Conservation (phyloP, 768 basidiomycete genomes). For the Auriscalpium microsporum region DNA sequence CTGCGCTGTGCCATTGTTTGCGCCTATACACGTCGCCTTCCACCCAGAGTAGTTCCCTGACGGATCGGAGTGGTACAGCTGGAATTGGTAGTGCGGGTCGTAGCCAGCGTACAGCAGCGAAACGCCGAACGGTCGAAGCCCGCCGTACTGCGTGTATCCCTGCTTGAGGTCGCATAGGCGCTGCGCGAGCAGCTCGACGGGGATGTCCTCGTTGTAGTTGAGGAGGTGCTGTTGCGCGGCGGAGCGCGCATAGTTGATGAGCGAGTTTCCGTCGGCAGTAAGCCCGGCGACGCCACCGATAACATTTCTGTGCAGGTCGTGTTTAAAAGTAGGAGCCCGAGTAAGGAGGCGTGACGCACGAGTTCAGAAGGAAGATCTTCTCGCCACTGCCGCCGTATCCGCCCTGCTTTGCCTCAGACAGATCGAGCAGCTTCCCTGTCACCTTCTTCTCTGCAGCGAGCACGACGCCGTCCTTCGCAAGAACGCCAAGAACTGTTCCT, state of each 20-base stretch:
- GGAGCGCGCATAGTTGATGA: slow-evolving; percentile 88
- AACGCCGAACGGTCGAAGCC: slow-evolving; percentile 96
- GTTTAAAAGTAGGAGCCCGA: not conserved
- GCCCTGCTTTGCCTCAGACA: slow-evolving; percentile 76
- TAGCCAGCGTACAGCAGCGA: slow-evolving; percentile 95
- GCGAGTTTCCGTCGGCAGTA: slow-evolving; percentile 95
- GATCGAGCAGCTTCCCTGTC: slow-evolving; percentile 93
- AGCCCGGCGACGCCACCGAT: slow-evolving; percentile 92
- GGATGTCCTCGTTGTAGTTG: slow-evolving; percentile 94
- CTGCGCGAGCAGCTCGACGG: slow-evolving; percentile 92
- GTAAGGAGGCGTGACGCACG: slow-evolving; percentile 39
- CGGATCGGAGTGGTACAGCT: slow-evolving; percentile 96
- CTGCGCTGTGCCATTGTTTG: slow-evolving; percentile 94
- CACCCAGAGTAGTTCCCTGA: slow-evolving; percentile 98
- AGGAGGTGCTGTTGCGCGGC: slow-evolving; percentile 86
- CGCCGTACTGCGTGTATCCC: slow-evolving; percentile 95
- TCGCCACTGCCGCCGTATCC: slow-evolving; percentile 95
- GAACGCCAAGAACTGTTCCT: slow-evolving; percentile 86
- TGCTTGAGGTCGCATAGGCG: slow-evolving; percentile 96
- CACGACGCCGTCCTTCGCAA: slow-evolving; percentile 86
- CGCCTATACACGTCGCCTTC: slow-evolving; percentile 99
- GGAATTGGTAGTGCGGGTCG: slow-evolving; percentile 93
- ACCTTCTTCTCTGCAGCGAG: slow-evolving; percentile 96
- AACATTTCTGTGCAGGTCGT: slow-evolving; percentile 60
- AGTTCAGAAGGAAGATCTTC: slow-evolving; percentile 95